Evolutionary conservation across 1,284 basidiomycete species (phyloP), one percentile per base, ranked within the genome.

Genomic region (Marasmius fiardii): DNA sequence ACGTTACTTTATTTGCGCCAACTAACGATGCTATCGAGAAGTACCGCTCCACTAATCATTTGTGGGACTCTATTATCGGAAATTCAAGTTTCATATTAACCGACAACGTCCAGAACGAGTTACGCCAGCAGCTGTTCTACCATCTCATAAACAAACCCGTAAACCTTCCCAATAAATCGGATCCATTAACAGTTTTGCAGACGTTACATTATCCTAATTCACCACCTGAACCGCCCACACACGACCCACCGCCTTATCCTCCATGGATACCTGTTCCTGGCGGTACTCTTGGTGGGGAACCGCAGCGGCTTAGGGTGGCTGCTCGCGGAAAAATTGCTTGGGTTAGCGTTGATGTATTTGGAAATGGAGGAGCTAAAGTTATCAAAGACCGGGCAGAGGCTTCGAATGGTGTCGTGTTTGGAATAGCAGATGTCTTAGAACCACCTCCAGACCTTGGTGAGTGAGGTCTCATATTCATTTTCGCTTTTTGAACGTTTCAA

Each of bases 51-150:
- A 65, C 68, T 43, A 73, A 75, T 49, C 51, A 68, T n/a, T 66
- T 86, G 10, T 87, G 84, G 86, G 65, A 68, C 28, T 61, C 61
- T 52, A 71, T 73, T 28, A 68, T 85, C 31, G 66, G 71, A 26
- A 74, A 78, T 51, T 65, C 75, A 23, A 35, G 57, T 48, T 53
- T 65, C 28, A 63, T 69, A 51, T 57, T 79, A 16, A 75, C 69
- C 23, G 95, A 97, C 71, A 99, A 99, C 69, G 77, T 97, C 43
- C 83, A 93, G 54, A 85, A 92, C 61, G 74, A 82, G 56, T 82
- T 98, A 48, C 81, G 96, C 45, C 94, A 98, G 67, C 90, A 94
- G 64, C 79, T 99, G 48, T 88, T 98, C 64, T 99, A 99, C 68
- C 97, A 99, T 70, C 72, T 98, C 43, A 77, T 99, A 60, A 98